Conservation (phyloP, 1,284 basidiomycete species). For the Marasmius sp. region DNA sequence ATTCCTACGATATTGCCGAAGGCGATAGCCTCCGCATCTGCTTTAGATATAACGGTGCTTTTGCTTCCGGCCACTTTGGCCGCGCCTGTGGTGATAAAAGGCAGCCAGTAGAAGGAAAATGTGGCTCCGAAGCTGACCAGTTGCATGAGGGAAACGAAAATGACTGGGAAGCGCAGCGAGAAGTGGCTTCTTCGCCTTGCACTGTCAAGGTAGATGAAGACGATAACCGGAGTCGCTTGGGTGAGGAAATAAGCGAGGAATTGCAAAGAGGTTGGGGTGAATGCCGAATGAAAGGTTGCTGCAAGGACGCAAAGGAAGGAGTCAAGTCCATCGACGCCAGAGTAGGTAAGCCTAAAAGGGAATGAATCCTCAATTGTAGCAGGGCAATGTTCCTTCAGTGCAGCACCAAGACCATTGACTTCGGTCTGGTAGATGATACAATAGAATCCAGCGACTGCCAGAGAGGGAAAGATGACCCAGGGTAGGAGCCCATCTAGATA, state of each 20-base stretch:
- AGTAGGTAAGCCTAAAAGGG: slow-evolving; percentile 33
- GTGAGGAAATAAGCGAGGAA: slow-evolving; percentile 31
- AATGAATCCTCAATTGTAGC: slow-evolving; percentile 12
- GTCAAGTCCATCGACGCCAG: slow-evolving; percentile 29
- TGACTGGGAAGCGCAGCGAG: slow-evolving; percentile 30
- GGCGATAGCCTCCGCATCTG: slow-evolving; percentile 41
- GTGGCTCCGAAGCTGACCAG: slow-evolving; percentile 33
- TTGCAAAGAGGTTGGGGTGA: slow-evolving; percentile 22
- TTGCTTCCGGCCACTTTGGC: slow-evolving; percentile 14
- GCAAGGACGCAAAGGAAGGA: slow-evolving; percentile 35
- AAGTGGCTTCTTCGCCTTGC: slow-evolving; percentile 24
- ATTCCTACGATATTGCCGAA: slow-evolving; percentile 39
- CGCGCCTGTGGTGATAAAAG: slow-evolving; percentile 36
- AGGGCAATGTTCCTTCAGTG: slow-evolving; percentile 30
- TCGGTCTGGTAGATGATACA: slow-evolving; percentile 34
- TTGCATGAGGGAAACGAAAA: slow-evolving; percentile 34
- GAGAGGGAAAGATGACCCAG: slow-evolving; percentile 33
- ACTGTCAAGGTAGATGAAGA: slow-evolving; percentile 32
- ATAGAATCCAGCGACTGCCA: slow-evolving; percentile 32
- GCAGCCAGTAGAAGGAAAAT: slow-evolving; percentile 41
- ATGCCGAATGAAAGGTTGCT: slow-evolving; percentile 28
- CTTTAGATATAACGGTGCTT: slow-evolving; percentile 29
- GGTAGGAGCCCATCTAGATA: slow-evolving; percentile 30
- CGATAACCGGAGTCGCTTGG: slow-evolving; percentile 22
- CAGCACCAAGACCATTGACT: slow-evolving; percentile 27